A percentile compares a stretch with the other conserved stretches of the same genome.
phyloP scores from a whole-genome alignment of 306 rosid species.

The Alnus glutinosa region DNA sequence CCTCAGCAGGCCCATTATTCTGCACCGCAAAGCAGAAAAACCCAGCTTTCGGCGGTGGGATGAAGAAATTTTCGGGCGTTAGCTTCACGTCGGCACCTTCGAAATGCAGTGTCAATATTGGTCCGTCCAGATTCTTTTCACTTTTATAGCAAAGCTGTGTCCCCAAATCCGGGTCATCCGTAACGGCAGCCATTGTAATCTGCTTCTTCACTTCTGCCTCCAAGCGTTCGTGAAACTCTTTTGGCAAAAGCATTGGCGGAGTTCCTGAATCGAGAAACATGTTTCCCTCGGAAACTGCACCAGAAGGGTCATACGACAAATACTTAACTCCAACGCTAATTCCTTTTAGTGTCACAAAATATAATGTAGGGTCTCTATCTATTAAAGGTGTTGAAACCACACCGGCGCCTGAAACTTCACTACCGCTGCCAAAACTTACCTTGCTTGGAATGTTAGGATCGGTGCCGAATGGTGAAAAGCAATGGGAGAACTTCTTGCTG shows the following conservation, averaged over 20 bases:
- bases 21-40: constrained; percentile 65
- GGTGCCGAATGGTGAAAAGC: constrained; percentile 54
- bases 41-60: constrained; percentile 51
- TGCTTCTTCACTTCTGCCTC: constrained; percentile 43
- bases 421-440: constrained; percentile 49
- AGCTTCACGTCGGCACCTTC: constrained; percentile 44
- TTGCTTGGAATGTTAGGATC: constrained; percentile 44
- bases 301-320: constrained; percentile 41
- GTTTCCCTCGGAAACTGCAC: constrained; percentile 34
- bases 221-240: constrained; percentile 44
- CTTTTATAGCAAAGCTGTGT: constrained; percentile 52
- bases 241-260: constrained; percentile 53
- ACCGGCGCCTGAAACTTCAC: constrained; percentile 52
- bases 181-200: constrained; percentile 34
- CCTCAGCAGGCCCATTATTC: neutral
- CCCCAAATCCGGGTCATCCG: constrained; percentile 48
- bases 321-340: constrained; percentile 50
- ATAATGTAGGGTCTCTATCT: constrained; percentile 35
- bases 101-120: constrained; percentile 50
- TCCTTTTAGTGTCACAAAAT: constrained; percentile 55
- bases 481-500: constrained; percentile 51
- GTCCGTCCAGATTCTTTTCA: constrained; percentile 40
- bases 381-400: constrained; percentile 55
- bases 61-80: constrained; percentile 46
- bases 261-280: constrained; percentile 61